Percentiles rank a stretch among this genome's conserved stretches.
phyloP scores from a whole-genome alignment of 495 filamentous ascomycete species.

The Neurospora sp. region DNA sequence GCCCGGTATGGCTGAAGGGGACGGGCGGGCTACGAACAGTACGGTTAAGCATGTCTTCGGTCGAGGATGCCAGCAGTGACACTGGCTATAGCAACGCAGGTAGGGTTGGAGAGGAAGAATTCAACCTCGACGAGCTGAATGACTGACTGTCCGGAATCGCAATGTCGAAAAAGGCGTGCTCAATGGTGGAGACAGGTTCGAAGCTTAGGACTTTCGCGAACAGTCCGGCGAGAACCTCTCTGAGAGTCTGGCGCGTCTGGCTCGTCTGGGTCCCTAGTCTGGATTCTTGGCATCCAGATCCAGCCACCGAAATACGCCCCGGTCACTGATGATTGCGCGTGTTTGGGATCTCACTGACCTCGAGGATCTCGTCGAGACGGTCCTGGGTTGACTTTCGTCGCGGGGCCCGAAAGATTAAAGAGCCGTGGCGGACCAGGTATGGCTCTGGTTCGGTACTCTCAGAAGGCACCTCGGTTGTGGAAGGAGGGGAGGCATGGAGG shows the following conservation, averaged over 20 bases:
- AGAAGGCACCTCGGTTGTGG: not conserved
- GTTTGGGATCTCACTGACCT: conserved; percentile 25
- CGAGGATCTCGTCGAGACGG: conserved; percentile 33
- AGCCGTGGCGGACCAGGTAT: conserved; percentile 1
- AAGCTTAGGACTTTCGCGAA: not conserved
- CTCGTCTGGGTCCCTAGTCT: not conserved
- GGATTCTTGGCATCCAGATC: not conserved
- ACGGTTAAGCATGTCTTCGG: conserved; percentile 9
- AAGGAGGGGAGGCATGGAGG: not conserved
- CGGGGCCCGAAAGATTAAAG: conserved; percentile 5
- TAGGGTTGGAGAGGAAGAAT: not conserved
- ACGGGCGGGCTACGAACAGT: conserved; percentile 15
- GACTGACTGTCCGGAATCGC: not conserved
- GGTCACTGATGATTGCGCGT: not conserved
- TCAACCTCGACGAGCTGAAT: not conserved
- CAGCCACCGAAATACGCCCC: not conserved
- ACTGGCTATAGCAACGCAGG: conserved; percentile 5
- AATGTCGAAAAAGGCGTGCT: not conserved
- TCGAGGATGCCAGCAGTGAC: conserved; percentile 12
- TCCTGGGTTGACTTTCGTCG: conserved; percentile 28
- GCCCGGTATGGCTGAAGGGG: not conserved
- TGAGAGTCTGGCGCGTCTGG: not conserved
- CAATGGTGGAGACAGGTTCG: not conserved
- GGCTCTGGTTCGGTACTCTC: not conserved
- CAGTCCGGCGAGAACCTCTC: not conserved